Conservation (phyloP, 2,329 filamentous ascomycete genomes). For the Neurospora crassa region DNA sequence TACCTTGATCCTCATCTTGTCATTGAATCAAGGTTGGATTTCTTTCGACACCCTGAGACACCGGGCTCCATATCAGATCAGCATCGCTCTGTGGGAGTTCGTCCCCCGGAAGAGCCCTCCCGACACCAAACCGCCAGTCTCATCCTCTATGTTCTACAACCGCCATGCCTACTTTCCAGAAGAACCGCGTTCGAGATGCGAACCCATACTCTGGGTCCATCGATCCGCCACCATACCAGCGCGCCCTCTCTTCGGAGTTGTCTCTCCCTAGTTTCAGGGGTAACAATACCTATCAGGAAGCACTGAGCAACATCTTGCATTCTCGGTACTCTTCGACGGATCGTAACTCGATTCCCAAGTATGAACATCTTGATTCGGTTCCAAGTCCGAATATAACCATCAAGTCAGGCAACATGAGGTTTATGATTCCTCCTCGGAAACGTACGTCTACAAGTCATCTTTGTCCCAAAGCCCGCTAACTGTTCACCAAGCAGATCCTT, state of each 20-base stretch:
- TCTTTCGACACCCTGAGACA: not conserved
- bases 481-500: not conserved
- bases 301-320: conserved; percentile 8
- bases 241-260: not conserved
- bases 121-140: not conserved
- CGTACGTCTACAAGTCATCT: conserved; percentile 18
- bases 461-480: conserved; percentile 22
- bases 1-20: not conserved
- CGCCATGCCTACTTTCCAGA: conserved; percentile 4
- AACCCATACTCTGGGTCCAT: not conserved
- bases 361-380: not conserved
- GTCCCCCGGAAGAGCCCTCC: not conserved
- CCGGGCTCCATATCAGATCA: not conserved
- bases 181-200: not conserved
- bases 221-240: not conserved
- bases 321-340: conserved; percentile 5
- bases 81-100: not conserved
- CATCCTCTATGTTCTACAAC: conserved; percentile 1
- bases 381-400: not conserved
- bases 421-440: not conserved
- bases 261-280: not conserved
- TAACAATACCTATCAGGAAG: conserved; percentile 7
- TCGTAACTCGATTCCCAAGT: conserved; percentile 4
- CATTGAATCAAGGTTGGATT: not conserved
- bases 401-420: not conserved